Evolutionary conservation across 2,329 filamentous ascomycete genomes (phyloP).

Genomic region (Pyrenochaeta sp.): DNA sequence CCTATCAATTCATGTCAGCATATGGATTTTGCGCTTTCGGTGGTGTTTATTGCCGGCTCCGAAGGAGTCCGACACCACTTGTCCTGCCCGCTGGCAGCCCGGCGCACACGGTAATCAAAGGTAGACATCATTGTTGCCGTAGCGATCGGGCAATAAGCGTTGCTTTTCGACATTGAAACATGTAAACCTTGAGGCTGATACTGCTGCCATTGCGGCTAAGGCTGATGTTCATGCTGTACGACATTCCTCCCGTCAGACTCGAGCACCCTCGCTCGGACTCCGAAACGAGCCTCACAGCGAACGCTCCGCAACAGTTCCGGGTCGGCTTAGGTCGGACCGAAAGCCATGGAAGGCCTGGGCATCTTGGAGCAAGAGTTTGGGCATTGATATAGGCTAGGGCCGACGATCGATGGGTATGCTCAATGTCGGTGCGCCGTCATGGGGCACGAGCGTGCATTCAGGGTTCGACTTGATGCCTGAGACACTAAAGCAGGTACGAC

Average conservation of each 20-base stretch:
- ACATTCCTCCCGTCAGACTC: not conserved
- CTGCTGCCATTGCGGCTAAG: slow-evolving; percentile 13
- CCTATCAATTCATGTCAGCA: too few relatives aligned
- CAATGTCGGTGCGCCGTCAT: not conserved
- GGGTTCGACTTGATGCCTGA: not conserved
- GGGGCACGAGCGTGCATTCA: not conserved
- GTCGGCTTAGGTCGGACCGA: not conserved
- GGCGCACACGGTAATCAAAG: not conserved
- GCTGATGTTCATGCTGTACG: slow-evolving; percentile 11
- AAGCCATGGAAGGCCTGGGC: not conserved
- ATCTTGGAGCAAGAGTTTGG: not conserved
- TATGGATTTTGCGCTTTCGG: too few relatives aligned
- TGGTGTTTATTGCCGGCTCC: too few relatives aligned
- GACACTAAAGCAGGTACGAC: slow-evolving; percentile 18
- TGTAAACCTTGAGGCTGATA: slow-evolving; percentile 7
- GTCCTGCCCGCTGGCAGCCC: too few relatives aligned
- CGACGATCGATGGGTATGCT: not conserved
- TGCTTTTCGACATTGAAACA: slow-evolving; percentile 6
- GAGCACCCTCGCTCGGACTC: not conserved
- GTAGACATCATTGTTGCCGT: not conserved
- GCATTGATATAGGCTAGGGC: not conserved
- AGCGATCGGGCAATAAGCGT: not conserved
- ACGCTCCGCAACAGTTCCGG: not conserved
- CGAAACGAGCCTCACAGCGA: not conserved
- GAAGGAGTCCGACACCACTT: too few relatives aligned